These are phyloP conservation scores for Tricholoma sp. DNA, from an alignment of 768 basidiomycete genomes.

Conservation along the genomic window DNA sequence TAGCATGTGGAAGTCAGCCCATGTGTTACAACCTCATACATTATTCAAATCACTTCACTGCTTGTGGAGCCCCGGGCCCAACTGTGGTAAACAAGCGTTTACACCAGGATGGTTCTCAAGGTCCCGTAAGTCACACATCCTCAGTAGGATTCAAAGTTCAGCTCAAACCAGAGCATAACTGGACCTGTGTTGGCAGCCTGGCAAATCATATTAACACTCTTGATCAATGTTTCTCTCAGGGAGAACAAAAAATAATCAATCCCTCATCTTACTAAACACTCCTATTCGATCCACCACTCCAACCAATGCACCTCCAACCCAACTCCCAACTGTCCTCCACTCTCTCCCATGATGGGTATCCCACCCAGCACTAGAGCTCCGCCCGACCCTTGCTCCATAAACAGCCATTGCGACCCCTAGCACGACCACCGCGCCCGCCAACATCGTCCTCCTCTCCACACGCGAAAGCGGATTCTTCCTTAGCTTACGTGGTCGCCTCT, in stretches of 20 bases:
- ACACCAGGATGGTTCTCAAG: too few species aligned
- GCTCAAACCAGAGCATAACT: too few species aligned
- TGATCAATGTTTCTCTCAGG: too few species aligned
- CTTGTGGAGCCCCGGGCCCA: too few species aligned
- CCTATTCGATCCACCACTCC: constrained; percentile 19
- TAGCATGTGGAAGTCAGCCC: too few species aligned
- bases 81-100: too few species aligned
- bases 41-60: too few species aligned
- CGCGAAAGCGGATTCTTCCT: constrained; percentile 18
- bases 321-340: constrained; percentile 19
- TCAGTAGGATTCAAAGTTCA: too few species aligned
- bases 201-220: too few species aligned
- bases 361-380: constrained; percentile 13
- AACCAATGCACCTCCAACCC: constrained; percentile 22
- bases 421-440: constrained; percentile 64
- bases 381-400: constrained; percentile 36
- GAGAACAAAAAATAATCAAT: background rate
- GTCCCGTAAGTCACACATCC: too few species aligned
- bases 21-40: too few species aligned
- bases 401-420: constrained; percentile 68
- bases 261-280: background rate
- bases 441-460: constrained; percentile 37
- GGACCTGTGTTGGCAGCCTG: too few species aligned
- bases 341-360: constrained; percentile 21
- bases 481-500: constrained; percentile 11